Conservation (phyloP, 164 flowering plant genomes). For the Nymphaea thermarum region DNA sequence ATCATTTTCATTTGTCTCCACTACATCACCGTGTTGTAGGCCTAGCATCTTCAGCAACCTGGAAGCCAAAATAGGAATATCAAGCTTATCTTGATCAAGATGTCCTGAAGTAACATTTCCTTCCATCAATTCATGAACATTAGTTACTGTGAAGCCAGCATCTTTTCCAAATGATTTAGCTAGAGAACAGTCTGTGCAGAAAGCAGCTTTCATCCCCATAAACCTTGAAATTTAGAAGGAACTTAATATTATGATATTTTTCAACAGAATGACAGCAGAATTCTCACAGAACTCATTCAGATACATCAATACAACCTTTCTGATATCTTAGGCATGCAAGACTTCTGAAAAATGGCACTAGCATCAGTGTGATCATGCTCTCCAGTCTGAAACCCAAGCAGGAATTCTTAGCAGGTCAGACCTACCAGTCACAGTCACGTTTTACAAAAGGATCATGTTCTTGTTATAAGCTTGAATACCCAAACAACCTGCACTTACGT, state of each 20-base stretch:
- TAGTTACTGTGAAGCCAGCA: constrained; percentile 39
- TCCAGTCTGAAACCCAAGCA: constrained; percentile 16
- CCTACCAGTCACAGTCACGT: constrained; percentile 2
- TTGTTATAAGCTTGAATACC: not conserved
- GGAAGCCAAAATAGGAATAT: constrained; percentile 15
- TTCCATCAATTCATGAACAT: constrained; percentile 23
- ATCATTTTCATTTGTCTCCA: constrained; percentile 51
- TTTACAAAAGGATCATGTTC: not conserved
- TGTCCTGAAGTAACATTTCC: constrained; percentile 3
- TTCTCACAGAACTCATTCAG: not conserved
- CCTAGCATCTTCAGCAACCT: constrained; percentile 66
- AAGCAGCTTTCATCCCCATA: constrained; percentile 86
- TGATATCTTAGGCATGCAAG: constrained; percentile 20
- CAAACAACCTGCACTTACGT: constrained; percentile 15
- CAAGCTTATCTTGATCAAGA: constrained; percentile 6
- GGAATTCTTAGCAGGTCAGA: not conserved
- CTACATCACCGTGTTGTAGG: constrained; percentile 47
- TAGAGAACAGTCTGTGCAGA: constrained; percentile 35
- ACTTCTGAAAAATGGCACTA: constrained; percentile 4
- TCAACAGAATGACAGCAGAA: not conserved
- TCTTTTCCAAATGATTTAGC: constrained; percentile 36
- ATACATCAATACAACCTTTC: constrained; percentile 29
- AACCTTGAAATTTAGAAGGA: constrained; percentile 36
- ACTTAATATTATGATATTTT: not conserved
- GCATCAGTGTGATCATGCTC: constrained; percentile 3